These are phyloP conservation scores for Penicillium tannophilum DNA, from an alignment of 495 filamentous ascomycete species.

Conservation along the genomic window DNA sequence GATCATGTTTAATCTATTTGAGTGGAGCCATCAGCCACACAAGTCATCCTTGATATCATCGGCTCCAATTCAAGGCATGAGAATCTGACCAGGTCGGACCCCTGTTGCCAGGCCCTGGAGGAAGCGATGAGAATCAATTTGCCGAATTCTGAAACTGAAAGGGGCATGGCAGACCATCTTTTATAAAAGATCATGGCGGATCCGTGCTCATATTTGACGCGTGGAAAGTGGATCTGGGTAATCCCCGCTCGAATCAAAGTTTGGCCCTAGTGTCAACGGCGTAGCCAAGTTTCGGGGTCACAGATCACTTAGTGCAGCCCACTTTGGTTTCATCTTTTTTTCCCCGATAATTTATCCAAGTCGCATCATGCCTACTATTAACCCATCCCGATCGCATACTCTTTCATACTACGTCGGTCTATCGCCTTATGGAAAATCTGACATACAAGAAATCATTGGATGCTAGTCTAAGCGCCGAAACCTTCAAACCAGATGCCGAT, in stretches of 20 bases:
- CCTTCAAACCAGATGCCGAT: too few relatives aligned
- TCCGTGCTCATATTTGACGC: not conserved
- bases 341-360: too few relatives aligned
- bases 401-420: too few relatives aligned
- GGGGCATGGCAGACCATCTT: not conserved
- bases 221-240: not conserved
- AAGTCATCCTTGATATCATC: slow-evolving; percentile 32
- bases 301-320: too few relatives aligned
- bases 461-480: too few relatives aligned
- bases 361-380: too few relatives aligned
- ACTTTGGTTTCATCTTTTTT: too few relatives aligned
- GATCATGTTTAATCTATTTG: slow-evolving; percentile 35
- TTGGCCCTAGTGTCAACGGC: not conserved
- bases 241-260: not conserved
- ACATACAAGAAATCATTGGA: not conserved
- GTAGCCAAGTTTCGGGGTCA: not conserved
- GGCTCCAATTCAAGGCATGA: not conserved
- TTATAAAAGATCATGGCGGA: not conserved
- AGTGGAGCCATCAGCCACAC: slow-evolving; percentile 36
- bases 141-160: not conserved
- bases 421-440: too few relatives aligned
- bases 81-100: not conserved
- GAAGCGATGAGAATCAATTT: not conserved
- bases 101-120: not conserved
- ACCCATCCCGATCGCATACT: too few relatives aligned